Evolutionary conservation across 1,284 basidiomycete genomes (phyloP), one percentile per base, ranked within the genome.

Genomic region (Naganishia albida): DNA sequence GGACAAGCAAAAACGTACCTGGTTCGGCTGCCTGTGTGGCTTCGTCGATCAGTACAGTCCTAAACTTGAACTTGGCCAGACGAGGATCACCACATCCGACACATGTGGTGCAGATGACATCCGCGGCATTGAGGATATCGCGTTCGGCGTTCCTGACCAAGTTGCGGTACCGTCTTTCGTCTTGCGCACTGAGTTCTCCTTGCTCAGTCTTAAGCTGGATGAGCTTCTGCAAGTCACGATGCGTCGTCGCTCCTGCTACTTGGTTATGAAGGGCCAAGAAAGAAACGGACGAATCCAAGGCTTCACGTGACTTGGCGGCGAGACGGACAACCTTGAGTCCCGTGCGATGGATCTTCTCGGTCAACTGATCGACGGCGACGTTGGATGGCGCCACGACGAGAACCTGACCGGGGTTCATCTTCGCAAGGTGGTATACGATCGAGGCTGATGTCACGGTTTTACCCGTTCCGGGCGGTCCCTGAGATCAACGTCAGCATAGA

Each of bases 361-460:
- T 96, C 64, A 99, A 85, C 77, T 99, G 96, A 77, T 99, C 96
- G 64, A 99, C 96, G 53, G 96, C 96, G 70, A 99, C 96, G 81
- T 99, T 99, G 63, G 96, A 99, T 0, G 96, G 96, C 0, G 96
- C 96, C 77, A 94, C 96, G 66, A 99, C 96, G 48, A 99, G 88
- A 26, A 99, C 96, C 79, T 98, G 96, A 38, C 96, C 96, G 0
- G 93, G 93, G 74, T 98, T 98, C 95, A 99, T 99, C 82, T 97
- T 97, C 63, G 93, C 93, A 8, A 99, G 87, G 78, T 99, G 96
- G 77, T 99, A 93, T 49, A 99, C 95, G 73, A 97, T 95, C 1
- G 96, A 97, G 6, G 96, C 96, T n/a, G 94, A 98, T 0, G 96
- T 99, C 65, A 99, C 96, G 0, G 96, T 99, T 82, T 99, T 99